phyloP scores from a whole-genome alignment of 2,329 filamentous ascomycete species.

The Graphium sp. region DNA sequence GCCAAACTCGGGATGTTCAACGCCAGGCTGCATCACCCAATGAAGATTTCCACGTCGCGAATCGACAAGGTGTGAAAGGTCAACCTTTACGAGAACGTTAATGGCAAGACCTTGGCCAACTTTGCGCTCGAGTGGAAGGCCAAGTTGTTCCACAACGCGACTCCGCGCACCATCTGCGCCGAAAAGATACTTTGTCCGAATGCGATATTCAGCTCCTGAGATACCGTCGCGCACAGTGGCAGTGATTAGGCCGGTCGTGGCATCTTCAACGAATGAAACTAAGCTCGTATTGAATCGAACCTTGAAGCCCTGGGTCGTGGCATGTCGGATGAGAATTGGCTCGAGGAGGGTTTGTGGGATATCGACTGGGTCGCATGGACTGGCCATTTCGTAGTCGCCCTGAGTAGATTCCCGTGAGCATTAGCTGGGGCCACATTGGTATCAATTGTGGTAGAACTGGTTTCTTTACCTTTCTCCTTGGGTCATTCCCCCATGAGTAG shows the following conservation, averaged over 20 bases:
- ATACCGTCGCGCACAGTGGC: conserved; percentile 17
- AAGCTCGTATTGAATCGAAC: conserved; percentile 18
- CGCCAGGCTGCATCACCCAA: conserved; percentile 39
- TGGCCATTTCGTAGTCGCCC: conserved; percentile 23
- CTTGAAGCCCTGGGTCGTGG: conserved; percentile 16
- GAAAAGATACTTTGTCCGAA: conserved; percentile 35
- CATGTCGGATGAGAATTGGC: conserved; percentile 20
- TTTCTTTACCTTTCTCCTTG: conserved; percentile 17
- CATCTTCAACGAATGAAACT: conserved; percentile 11
- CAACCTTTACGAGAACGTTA: conserved; percentile 24
- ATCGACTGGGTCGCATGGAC: conserved; percentile 22
- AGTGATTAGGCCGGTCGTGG: conserved; percentile 10
- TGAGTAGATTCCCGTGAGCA: conserved; percentile 7
- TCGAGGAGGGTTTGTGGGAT: conserved; percentile 24
- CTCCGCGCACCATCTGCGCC: conserved; percentile 31
- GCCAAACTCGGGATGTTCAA: conserved; percentile 30
- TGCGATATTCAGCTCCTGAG: conserved; percentile 17
- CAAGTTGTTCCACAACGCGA: conserved; percentile 17
- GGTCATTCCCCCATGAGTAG: conserved; percentile 32
- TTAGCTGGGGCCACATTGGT: background rate
- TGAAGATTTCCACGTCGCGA: conserved; percentile 40
- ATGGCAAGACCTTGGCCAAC: conserved; percentile 18
- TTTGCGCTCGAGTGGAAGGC: conserved; percentile 23
- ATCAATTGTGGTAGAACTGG: background rate
- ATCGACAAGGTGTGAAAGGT: conserved; percentile 29